phyloP scores from a whole-genome alignment of 768 basidiomycete genomes.

The Mrakia gelida region DNA sequence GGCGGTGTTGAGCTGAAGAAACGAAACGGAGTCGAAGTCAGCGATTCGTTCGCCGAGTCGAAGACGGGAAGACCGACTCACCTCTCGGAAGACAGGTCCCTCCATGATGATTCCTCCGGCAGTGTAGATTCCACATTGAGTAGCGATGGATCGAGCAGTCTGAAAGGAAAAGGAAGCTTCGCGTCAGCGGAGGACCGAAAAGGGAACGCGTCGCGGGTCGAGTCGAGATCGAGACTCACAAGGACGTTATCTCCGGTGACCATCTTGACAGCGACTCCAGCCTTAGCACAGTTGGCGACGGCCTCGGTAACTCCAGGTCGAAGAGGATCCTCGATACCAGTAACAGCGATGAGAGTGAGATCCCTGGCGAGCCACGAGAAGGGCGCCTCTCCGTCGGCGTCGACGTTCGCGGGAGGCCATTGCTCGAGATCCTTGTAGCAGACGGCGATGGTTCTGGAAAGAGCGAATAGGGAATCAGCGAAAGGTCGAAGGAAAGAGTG shows the following conservation, averaged over 20 bases:
- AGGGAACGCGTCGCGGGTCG: background rate
- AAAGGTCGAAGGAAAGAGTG: background rate
- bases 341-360: constrained; percentile 79
- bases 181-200: background rate
- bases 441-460: constrained; percentile 85
- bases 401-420: constrained; percentile 69
- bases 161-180: background rate
- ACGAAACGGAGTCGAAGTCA: background rate
- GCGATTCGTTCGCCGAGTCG: background rate
- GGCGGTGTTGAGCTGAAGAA: constrained; percentile 54
- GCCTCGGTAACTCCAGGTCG: constrained; percentile 84
- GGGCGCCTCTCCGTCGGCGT: constrained; percentile 46
- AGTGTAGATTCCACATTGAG: constrained; percentile 92
- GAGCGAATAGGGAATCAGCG: background rate
- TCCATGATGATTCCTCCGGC: constrained; percentile 96
- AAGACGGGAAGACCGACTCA: constrained; percentile 9
- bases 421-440: constrained; percentile 81
- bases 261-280: constrained; percentile 95
- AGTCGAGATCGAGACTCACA: constrained; percentile 31
- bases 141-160: constrained; percentile 91
- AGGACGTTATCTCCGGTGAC: constrained; percentile 97
- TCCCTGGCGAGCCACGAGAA: constrained; percentile 66
- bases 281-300: constrained; percentile 68
- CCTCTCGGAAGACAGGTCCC: constrained; percentile 77
- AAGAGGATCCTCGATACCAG: constrained; percentile 94